A percentile compares a stretch with the other conserved stretches of the same genome.
These are phyloP conservation scores for Pilaira anomala DNA, from an alignment of 192 early-diverging fungal genomes.

Conservation along the genomic window DNA sequence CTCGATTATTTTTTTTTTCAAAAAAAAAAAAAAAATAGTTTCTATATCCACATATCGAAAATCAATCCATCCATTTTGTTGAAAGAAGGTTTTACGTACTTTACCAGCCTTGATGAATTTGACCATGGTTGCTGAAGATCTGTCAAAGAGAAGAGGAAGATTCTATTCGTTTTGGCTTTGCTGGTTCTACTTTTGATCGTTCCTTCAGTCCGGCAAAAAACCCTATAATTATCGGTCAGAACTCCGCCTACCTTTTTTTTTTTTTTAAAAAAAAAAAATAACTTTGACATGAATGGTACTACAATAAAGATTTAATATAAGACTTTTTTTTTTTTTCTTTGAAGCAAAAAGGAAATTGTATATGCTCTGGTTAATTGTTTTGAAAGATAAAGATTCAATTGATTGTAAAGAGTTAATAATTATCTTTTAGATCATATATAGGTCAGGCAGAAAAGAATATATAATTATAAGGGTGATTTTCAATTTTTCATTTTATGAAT, in stretches of 20 bases:
- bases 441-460: too few species aligned
- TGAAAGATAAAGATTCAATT: too few species aligned
- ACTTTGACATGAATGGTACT: neutral
- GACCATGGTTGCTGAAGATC: conserved; percentile 39
- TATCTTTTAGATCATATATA: too few species aligned
- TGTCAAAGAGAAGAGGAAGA: conserved; percentile 19
- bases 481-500: too few species aligned
- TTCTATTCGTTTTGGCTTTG: neutral
- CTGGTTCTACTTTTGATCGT: neutral
- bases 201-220: neutral
- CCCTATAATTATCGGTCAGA: neutral
- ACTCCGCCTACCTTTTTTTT: too few species aligned
- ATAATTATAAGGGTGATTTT: too few species aligned
- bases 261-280: too few species aligned
- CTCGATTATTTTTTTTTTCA: neutral
- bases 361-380: too few species aligned
- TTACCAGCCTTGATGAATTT: conserved; percentile 61
- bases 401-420: too few species aligned
- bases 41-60: conserved; percentile 25
- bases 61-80: conserved; percentile 31
- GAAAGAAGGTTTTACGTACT: conserved; percentile 42
- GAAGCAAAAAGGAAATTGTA: too few species aligned
- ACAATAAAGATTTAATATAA: too few species aligned
- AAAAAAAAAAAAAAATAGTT: neutral
- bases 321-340: too few species aligned